Evolutionary conservation across 352 stramenopile species (phyloP), one percentile per base, ranked within the genome.

Genomic region (Phytopythium mirpurense): DNA sequence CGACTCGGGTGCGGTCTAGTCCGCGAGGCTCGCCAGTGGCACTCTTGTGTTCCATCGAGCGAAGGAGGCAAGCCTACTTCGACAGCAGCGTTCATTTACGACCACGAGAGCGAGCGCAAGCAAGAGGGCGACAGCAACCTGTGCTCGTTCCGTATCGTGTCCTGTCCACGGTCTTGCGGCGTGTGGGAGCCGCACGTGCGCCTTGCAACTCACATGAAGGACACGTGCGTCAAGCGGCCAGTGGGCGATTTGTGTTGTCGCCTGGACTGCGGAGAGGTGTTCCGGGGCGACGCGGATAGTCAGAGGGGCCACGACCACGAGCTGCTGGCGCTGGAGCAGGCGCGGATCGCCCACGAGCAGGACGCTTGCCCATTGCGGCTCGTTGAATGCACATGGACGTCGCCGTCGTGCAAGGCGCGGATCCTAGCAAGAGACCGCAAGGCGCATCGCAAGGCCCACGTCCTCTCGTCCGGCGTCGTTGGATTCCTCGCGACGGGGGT

Each of bases 291-390:
- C 16, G 34, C 6, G 7, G 46, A 52, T 4, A 38, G 46, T 10
- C 46, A 52, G 3, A 60, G 67, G 41, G 81, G 77, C 40, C 74
- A 68, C 1, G 68, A 74, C 1, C 69, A 90, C 35, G 67, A 86
- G 51, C 65, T 92, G 3, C 48, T 92, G 7, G 55, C 64, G 5
- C 62, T 92, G 21, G 82, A 92, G 38, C 78, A 90, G 57, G 68
- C 68, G 27, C 77, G 82, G 5, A 68, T 81, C 3, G 67, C 72
- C 8, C 82, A 92, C 51, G 82, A 92, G 36, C 65, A 87, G 62
- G 82, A 92, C 27, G 74, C 80, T 31, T 92, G 82, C 32, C 50
- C 53, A 16, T 48, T 84, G 9, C 82, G 82, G 6, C 81, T 85
- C 48, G 77, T 90, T 6, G 67, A 74, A 48, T 92, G 82, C 54